These are phyloP conservation scores for Lichtheimia corymbifera DNA, from an alignment of 371 early-diverging fungal genomes.

Conservation along the genomic window DNA sequence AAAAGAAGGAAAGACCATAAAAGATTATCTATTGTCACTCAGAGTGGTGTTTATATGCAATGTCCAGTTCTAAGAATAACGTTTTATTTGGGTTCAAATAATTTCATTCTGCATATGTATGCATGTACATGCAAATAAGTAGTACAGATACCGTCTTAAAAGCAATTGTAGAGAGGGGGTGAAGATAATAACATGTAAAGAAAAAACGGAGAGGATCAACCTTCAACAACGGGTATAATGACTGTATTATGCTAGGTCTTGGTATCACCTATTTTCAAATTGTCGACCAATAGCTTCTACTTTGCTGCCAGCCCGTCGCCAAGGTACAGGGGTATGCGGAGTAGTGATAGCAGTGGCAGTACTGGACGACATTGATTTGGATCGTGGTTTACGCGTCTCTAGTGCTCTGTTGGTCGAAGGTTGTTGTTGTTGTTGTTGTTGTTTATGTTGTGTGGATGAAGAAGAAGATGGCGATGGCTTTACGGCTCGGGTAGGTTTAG, in stretches of 20 bases:
- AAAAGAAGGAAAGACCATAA: too few relatives aligned
- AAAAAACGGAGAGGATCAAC: too few relatives aligned
- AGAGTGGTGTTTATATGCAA: too few relatives aligned
- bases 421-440: conserved; percentile 10
- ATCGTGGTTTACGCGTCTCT: conserved; percentile 27
- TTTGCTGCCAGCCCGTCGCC: conserved; percentile 14
- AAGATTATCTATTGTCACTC: too few relatives aligned
- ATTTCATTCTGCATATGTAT: too few relatives aligned
- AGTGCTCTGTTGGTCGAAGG: conserved; percentile 2
- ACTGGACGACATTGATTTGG: conserved; percentile 34
- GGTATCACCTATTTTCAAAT: conserved; percentile 15
- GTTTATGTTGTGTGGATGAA: background rate
- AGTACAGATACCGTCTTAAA: too few relatives aligned
- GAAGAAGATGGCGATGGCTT: conserved; percentile 6
- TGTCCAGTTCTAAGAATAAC: too few relatives aligned
- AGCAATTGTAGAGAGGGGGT: too few relatives aligned
- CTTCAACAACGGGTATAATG: too few relatives aligned
- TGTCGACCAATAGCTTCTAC: conserved; percentile 25
- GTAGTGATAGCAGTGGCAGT: background rate
- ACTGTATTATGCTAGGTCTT: background rate
- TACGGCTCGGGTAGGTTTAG: conserved; percentile 32
- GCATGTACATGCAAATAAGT: too few relatives aligned
- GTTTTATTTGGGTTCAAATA: too few relatives aligned
- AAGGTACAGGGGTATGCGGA: background rate
- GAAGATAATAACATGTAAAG: too few relatives aligned